Base-by-base conservation (phyloP, 805 yeast species). In the Yarrowia porcina region DNA sequence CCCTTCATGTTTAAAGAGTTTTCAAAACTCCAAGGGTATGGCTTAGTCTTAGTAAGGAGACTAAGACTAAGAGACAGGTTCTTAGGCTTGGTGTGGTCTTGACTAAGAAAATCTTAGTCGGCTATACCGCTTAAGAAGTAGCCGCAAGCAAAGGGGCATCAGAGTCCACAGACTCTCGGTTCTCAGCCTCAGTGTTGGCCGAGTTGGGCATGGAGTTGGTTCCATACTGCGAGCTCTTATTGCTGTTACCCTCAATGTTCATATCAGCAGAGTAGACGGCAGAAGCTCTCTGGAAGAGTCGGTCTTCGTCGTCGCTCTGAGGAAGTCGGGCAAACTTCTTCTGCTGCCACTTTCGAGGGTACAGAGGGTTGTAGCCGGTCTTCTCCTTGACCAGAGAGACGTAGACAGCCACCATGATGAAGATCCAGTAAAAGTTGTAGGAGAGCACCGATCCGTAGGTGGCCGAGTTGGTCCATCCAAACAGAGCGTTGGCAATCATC, bases 401-500 rank as follows among this genome's bases (percentile, higher is more conserved):
- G 20, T 71, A 63, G 49, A 93, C 71, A 33, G 80, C 75, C 18
- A 78, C 65, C 65, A 88, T 87, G 63, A 90, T 73, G 44, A 76
- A 74, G 62, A 92, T 69, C 99, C 99, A 93, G 80, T 93, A 93
- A 66, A 87, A 67, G 78, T 90, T 91, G 80, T 93, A 93, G 50
- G 93, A 83, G 59, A 93, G 77, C 64, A 93, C 92, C 3, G 97
- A 90, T 64, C 97, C 97, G 73, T 89, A 83, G 68, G 96, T 90
- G 65, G 97, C 98, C 62, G 96, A 83, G 77, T 93, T 93, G 79
- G 91, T 97, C 99, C 99, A 93, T 66, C 98, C 99, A 67, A 93
- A 79, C 64, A 93, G 76, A 25, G 97, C 90, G 72, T 93, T 93
- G 82, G 94, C 94, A 66, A 93, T 86, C 83, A 91, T 97, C 98